Percentiles rank a stretch among this genome's conserved stretches.
phyloP scores from a whole-genome alignment of 2,329 filamentous ascomycete species.

The Epichloe glyceriae region DNA sequence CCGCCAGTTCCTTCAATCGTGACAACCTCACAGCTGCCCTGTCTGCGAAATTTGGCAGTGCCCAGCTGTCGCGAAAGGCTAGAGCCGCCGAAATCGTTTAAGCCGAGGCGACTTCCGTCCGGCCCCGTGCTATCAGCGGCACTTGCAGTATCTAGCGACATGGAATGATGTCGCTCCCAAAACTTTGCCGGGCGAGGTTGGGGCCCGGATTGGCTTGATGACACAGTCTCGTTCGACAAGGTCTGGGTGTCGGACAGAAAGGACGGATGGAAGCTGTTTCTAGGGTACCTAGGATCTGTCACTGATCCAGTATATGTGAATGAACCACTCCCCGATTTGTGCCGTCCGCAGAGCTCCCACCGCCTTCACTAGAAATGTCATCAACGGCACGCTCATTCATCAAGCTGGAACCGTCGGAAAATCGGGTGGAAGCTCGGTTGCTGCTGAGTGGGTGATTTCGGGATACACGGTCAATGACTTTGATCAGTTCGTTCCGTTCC shows the following conservation, averaged over 20 bases:
- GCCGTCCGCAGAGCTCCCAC: slow-evolving; percentile 42
- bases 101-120: slow-evolving; percentile 30
- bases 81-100: slow-evolving; percentile 32
- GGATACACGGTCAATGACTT: slow-evolving; percentile 64
- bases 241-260: slow-evolving; percentile 27
- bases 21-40: slow-evolving; percentile 51
- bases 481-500: slow-evolving; percentile 57
- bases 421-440: slow-evolving; percentile 28
- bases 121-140: slow-evolving; percentile 29
- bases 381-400: slow-evolving; percentile 37
- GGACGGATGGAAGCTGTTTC: slow-evolving; percentile 28
- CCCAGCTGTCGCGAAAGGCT: slow-evolving; percentile 42
- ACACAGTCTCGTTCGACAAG: slow-evolving; percentile 31
- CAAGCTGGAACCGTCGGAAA: slow-evolving; percentile 41
- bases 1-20: slow-evolving; percentile 48
- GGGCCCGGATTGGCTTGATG: slow-evolving; percentile 30
- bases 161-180: slow-evolving; percentile 40
- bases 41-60: slow-evolving; percentile 44
- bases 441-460: slow-evolving; percentile 43
- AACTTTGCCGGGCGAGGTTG: slow-evolving; percentile 27
- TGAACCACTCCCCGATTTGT: slow-evolving; percentile 34
- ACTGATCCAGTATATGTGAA: slow-evolving; percentile 30
- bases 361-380: slow-evolving; percentile 45
- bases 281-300: slow-evolving; percentile 26
- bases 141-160: slow-evolving; percentile 35